Percentiles rank a stretch among this genome's conserved stretches.
Evolutionary conservation across 1,284 basidiomycete genomes (phyloP).

Genomic region (Marasmius oreades): DNA sequence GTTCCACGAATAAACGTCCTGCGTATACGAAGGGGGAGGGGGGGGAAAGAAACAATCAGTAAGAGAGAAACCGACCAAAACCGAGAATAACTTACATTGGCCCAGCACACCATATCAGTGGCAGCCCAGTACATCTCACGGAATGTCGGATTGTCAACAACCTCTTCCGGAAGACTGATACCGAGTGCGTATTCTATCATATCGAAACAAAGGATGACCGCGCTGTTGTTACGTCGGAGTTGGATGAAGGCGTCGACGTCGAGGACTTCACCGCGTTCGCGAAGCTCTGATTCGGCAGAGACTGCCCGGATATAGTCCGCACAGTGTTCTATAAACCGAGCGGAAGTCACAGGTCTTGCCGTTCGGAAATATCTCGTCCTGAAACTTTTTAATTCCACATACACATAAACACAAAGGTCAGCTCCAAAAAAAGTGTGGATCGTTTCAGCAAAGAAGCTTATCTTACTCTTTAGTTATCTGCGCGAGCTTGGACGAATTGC

Average conservation of each 20-base stretch:
- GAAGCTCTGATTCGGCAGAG: conserved; percentile 54
- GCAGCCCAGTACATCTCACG: conserved; percentile 54
- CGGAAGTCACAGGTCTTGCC: conserved; percentile 39
- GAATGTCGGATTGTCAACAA: conserved; percentile 54
- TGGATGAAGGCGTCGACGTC: conserved; percentile 47
- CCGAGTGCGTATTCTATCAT: conserved; percentile 59
- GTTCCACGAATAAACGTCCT: conserved; percentile 74
- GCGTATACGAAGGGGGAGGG: conserved; percentile 6
- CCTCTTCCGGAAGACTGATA: conserved; percentile 58
- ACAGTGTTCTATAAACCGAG: conserved; percentile 52
- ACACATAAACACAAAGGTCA: too few species aligned
- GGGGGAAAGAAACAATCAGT: not conserved
- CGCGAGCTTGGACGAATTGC: conserved; percentile 50
- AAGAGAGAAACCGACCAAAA: not conserved
- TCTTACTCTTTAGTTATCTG: conserved; percentile 61
- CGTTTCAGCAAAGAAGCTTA: not conserved
- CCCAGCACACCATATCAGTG: conserved; percentile 66
- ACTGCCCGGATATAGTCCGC: conserved; percentile 57
- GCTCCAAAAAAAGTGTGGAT: too few species aligned
- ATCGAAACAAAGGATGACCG: conserved; percentile 59
- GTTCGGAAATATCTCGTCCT: conserved; percentile 42
- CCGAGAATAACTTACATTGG: conserved; percentile 57
- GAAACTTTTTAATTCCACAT: conserved; percentile 48
- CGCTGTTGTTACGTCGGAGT: conserved; percentile 65
- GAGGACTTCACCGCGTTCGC: conserved; percentile 52